phyloP scores from a whole-genome alignment of 257 asterid species.

The Penstemon eatonii region DNA sequence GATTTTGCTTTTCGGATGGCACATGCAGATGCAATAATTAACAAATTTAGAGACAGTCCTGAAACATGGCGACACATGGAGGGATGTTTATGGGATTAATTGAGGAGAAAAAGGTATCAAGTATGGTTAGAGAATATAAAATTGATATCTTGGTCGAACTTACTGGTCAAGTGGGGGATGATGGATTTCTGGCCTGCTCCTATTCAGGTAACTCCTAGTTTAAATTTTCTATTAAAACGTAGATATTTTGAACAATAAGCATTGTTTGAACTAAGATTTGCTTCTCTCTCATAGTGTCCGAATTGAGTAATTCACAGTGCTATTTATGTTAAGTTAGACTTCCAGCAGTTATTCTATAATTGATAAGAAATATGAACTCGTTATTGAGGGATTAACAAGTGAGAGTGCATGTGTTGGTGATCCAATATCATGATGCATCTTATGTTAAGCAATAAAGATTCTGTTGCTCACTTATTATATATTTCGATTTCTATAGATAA shows the following conservation, averaged over 20 bases:
- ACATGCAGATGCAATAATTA: constrained; percentile 98
- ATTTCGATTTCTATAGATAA: constrained; percentile 56
- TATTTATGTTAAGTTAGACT: too few species aligned
- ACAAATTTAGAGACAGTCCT: constrained; percentile 79
- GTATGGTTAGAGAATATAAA: constrained; percentile 87
- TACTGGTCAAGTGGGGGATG: constrained; percentile 98
- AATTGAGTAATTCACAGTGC: too few species aligned
- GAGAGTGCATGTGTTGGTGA: too few species aligned
- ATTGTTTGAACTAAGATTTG: too few species aligned
- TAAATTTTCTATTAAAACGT: too few species aligned
- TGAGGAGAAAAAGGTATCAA: constrained; percentile 92
- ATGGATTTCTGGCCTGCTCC: constrained; percentile 99
- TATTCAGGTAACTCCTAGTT: constrained; percentile 62
- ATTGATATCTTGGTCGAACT: constrained; percentile 97
- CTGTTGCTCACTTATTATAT: constrained; percentile 12
- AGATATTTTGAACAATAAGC: too few species aligned
- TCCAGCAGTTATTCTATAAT: too few species aligned
- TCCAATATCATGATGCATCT: neutral
- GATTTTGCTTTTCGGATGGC: constrained; percentile 24
- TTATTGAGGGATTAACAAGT: too few species aligned
- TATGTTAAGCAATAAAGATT: constrained; percentile 4
- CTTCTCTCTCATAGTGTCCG: too few species aligned
- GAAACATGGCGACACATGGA: constrained; percentile 89
- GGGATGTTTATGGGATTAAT: constrained; percentile 87
- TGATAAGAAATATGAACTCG: too few species aligned